Evolutionary conservation across 2,329 filamentous ascomycete species (phyloP).

Genomic region (Calonectria hawksworthii): DNA sequence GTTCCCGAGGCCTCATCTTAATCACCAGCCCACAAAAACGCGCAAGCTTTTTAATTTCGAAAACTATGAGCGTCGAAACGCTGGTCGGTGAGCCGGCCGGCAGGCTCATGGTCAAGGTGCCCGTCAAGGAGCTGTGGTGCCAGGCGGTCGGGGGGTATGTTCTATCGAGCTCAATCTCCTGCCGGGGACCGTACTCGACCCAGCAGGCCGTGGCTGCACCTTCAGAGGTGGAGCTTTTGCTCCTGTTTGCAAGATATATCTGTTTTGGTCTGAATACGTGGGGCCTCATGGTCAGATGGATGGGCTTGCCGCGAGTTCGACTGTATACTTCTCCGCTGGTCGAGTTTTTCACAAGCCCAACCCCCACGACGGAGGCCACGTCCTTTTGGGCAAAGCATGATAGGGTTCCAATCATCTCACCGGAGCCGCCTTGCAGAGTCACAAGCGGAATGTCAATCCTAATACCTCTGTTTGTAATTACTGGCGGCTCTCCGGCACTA

Average conservation of each 20-base stretch:
- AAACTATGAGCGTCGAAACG: not conserved
- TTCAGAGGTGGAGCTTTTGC: not conserved
- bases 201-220: conserved; percentile 15
- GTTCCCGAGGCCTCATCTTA: conserved; percentile 9
- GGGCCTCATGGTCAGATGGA: not conserved
- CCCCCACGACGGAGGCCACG: conserved; percentile 21
- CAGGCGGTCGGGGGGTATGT: conserved; percentile 11
- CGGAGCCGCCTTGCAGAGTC: not conserved
- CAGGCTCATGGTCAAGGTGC: conserved; percentile 25
- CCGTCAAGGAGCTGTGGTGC: conserved; percentile 11
- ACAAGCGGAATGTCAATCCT: conserved; percentile 21
- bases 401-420: conserved; percentile 20
- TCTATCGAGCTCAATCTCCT: not conserved
- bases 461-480: conserved; percentile 36
- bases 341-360: conserved; percentile 18
- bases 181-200: conserved; percentile 20
- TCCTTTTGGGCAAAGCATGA: conserved; percentile 25
- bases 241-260: conserved; percentile 27
- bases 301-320: conserved; percentile 10
- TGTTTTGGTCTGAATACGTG: conserved; percentile 7
- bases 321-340: conserved; percentile 22
- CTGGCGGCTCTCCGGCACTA: conserved; percentile 20
- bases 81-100: not conserved
- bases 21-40: conserved; percentile 18
- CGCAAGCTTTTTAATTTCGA: not conserved